phyloP scores from a whole-genome alignment of 306 rosid species.

The Neltuma alba region DNA sequence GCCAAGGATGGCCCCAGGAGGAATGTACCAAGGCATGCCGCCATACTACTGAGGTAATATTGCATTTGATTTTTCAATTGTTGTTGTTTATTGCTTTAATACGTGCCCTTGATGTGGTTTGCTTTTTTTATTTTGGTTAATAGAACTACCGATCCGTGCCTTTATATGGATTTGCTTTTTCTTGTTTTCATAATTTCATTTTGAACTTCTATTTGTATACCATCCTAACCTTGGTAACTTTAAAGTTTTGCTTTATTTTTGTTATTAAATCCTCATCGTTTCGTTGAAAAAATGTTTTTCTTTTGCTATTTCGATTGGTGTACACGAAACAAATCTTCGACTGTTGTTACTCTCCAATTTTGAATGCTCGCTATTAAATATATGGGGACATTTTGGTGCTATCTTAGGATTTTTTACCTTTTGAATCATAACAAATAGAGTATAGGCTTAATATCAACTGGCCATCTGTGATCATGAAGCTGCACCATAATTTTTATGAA shows the following conservation, averaged over 20 bases:
- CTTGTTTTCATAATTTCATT: neutral
- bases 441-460: too few relatives aligned
- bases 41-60: constrained; percentile 90
- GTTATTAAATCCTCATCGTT: neutral
- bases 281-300: neutral
- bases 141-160: neutral
- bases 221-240: neutral
- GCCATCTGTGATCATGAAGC: neutral
- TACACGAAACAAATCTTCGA: neutral
- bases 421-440: too few relatives aligned
- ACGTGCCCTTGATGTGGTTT: constrained; percentile 17
- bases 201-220: neutral
- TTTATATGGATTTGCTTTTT: neutral
- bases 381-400: neutral
- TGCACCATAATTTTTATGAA: neutral
- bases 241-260: neutral
- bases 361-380: neutral
- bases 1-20: constrained; percentile 72
- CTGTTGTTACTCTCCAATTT: neutral
- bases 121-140: neutral
- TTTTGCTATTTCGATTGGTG: neutral
- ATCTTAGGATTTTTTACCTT: neutral
- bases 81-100: neutral
- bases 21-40: constrained; percentile 84
- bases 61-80: constrained; percentile 11